Evolutionary conservation across 225 moss, liverwort and hornwort species (phyloP).

Genomic region (Thuidium tamariscinum): DNA sequence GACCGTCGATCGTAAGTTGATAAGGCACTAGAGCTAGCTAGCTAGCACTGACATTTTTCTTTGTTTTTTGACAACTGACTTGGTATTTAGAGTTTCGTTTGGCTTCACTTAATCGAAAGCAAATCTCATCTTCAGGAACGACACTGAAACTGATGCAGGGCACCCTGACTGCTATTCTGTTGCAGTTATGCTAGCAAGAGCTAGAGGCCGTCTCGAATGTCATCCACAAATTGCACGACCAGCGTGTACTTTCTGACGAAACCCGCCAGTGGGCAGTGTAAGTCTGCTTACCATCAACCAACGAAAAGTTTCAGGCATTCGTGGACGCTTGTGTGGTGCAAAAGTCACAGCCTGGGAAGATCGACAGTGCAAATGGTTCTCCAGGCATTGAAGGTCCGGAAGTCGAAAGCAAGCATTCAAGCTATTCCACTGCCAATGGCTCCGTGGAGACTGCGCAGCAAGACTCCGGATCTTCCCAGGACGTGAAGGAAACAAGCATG

Average conservation of each 20-base stretch:
- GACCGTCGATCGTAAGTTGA: background rate
- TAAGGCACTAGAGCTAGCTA: background rate
- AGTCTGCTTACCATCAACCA: background rate
- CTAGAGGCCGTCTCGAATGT: constrained; percentile 20
- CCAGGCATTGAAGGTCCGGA: background rate
- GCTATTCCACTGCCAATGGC: background rate
- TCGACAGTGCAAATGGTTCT: background rate
- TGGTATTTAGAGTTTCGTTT: background rate
- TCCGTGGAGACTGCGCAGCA: background rate
- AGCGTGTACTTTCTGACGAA: constrained; percentile 22
- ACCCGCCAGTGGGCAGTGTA: constrained; percentile 7
- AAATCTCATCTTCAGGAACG: background rate
- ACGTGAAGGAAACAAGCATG: background rate
- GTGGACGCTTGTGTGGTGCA: constrained; percentile 16
- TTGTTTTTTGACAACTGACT: background rate
- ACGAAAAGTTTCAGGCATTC: constrained; percentile 31
- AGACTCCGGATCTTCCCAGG: constrained; percentile 5
- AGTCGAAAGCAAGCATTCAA: constrained; percentile 6
- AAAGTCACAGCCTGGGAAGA: background rate
- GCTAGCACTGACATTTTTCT: background rate
- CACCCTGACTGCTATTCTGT: constrained; percentile 32
- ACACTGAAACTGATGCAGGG: constrained; percentile 23
- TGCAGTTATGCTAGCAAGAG: constrained; percentile 34
- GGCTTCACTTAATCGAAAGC: background rate
- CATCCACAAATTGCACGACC: constrained; percentile 16